Percentiles rank a stretch among this genome's conserved stretches.
These are phyloP conservation scores for Chimonanthus salicifolius DNA, from an alignment of 164 flowering plant species.

Conservation along the genomic window DNA sequence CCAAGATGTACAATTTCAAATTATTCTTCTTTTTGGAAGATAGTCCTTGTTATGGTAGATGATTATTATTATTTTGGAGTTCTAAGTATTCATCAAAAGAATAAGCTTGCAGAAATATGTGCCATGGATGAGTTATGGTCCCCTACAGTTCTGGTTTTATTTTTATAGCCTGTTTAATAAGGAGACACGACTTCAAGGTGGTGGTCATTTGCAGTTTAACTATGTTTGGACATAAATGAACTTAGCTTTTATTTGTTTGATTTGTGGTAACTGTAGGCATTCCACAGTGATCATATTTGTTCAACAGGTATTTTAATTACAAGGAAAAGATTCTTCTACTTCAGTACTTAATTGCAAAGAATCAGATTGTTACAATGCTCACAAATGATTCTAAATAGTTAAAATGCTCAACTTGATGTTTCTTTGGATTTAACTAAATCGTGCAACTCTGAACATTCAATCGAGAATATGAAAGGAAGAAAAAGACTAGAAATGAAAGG, in stretches of 20 bases:
- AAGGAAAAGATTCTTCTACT: background rate
- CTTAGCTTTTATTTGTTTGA: constrained; percentile 13
- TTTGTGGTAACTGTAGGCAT: constrained; percentile 3
- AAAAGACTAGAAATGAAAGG: no score
- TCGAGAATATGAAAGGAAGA: no score
- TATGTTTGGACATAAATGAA: constrained; percentile 1
- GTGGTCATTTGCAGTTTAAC: constrained; percentile 21
- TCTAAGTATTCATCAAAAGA: background rate
- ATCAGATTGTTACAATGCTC: background rate
- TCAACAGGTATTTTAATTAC: background rate
- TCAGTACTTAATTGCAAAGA: background rate
- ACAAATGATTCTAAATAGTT: no score
- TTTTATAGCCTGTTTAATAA: constrained; percentile 15
- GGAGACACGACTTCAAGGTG: constrained; percentile 13
- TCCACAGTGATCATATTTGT: background rate
- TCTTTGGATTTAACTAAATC: no score
- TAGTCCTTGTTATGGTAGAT: no score
- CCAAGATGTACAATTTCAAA: background rate
- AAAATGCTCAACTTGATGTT: no score
- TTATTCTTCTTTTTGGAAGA: background rate
- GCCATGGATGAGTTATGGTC: background rate
- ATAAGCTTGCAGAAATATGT: background rate
- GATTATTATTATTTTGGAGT: background rate
- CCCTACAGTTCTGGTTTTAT: background rate
- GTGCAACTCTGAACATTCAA: no score